A percentile compares a stretch with the other conserved stretches of the same genome.
phyloP scores from a whole-genome alignment of 1,284 basidiomycete species.

The Ganoderma sinense region DNA sequence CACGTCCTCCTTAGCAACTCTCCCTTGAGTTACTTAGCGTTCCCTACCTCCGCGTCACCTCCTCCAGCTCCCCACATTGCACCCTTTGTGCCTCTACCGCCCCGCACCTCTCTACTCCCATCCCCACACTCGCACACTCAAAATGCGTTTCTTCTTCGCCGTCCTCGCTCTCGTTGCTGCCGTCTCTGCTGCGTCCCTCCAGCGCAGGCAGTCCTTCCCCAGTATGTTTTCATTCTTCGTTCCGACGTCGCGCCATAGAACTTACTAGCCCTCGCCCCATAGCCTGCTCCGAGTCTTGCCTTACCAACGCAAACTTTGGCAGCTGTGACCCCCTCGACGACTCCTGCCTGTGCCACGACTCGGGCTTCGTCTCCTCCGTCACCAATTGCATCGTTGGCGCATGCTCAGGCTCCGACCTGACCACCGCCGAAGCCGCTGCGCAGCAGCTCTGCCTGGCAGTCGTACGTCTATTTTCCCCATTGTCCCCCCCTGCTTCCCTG shows the following conservation, averaged over 20 bases:
- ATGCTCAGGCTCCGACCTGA: conserved; percentile 57
- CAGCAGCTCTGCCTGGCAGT: conserved; percentile 55
- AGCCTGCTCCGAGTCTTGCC: conserved; percentile 61
- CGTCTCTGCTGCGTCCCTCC: conserved; percentile 44
- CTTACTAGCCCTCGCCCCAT: conserved; percentile 1
- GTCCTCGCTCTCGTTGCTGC: conserved; percentile 51
- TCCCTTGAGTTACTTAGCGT: conserved; percentile 30
- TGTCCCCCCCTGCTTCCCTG: background rate
- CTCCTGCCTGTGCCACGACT: conserved; percentile 59
- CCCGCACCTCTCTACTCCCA: conserved; percentile 25
- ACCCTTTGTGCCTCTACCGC: conserved; percentile 28
- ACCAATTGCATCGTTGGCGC: conserved; percentile 53
- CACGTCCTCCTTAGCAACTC: conserved; percentile 33
- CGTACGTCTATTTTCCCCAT: conserved; percentile 46
- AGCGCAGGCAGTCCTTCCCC: conserved; percentile 45
- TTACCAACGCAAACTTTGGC: conserved; percentile 48
- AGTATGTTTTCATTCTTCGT: conserved; percentile 38
- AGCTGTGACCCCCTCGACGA: conserved; percentile 53
- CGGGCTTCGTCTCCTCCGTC: conserved; percentile 52
- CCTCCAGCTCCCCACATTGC: background rate
- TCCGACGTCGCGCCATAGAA: background rate
- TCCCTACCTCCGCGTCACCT: conserved; percentile 25
- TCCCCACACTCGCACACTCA: conserved; percentile 31
- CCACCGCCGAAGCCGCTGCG: conserved; percentile 52
- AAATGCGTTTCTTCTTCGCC: conserved; percentile 66